Evolutionary conservation across 495 filamentous ascomycete genomes (phyloP).

Genomic region (Penicillium goetzii): DNA sequence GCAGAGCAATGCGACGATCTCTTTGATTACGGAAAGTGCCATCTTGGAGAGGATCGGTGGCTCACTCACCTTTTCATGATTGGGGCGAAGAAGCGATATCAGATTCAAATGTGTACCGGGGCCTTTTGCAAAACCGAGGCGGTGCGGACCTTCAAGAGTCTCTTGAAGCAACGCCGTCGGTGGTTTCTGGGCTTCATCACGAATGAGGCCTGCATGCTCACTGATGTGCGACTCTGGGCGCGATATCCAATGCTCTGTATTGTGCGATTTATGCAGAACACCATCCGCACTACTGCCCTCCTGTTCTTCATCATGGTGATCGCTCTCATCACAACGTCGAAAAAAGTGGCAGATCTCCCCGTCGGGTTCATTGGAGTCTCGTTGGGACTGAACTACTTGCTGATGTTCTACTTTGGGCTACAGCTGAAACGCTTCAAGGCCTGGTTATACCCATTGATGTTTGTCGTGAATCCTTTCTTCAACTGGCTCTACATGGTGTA

Average conservation of each 20-base stretch:
- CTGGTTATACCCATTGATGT: constrained; percentile 96
- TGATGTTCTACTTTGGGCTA: constrained; percentile 95
- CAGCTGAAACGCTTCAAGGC: constrained; percentile 88
- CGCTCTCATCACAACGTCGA: constrained; percentile 82
- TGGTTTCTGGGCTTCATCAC: constrained; percentile 99
- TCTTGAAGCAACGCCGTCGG: constrained; percentile 91
- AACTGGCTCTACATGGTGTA: constrained; percentile 98
- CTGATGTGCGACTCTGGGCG: constrained; percentile 87
- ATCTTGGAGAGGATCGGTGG: constrained; percentile 96
- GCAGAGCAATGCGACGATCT: constrained; percentile 94
- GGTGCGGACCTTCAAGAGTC: constrained; percentile 81
- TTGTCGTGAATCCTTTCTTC: constrained; percentile 93
- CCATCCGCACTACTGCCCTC: constrained; percentile 91
- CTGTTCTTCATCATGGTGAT: constrained; percentile 96
- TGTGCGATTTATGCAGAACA: constrained; percentile 94
- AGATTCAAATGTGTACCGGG: constrained; percentile 96
- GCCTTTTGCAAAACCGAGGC: constrained; percentile 99
- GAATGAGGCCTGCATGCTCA: constrained; percentile 98
- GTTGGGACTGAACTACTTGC: constrained; percentile 87
- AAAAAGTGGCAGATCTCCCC: constrained; percentile 75
- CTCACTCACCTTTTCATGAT: constrained; percentile 99
- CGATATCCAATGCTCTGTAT: constrained; percentile 88
- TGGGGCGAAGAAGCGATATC: constrained; percentile 86
- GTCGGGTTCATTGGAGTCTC: constrained; percentile 97
- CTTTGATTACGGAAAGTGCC: constrained; percentile 95